These are phyloP conservation scores for Neovahlkampfia damariscottae DNA, from an alignment of 78 protist species.

Conservation along the genomic window DNA sequence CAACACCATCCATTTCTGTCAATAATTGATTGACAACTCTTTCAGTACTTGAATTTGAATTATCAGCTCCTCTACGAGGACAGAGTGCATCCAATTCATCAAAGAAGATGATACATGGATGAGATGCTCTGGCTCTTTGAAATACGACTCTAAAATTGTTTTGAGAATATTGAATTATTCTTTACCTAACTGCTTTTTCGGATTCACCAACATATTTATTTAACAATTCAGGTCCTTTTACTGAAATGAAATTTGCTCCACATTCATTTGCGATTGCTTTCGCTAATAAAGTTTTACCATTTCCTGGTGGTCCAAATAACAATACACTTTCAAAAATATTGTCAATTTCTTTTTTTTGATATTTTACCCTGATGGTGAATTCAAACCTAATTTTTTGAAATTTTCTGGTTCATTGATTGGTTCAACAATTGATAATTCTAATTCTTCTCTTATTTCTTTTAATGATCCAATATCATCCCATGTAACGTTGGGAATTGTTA, in stretches of 20 bases:
- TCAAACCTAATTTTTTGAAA: conserved; percentile 21
- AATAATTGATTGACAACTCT: conserved; percentile 91
- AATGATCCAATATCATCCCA: conserved; percentile 95
- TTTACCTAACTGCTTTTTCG: conserved; percentile 92
- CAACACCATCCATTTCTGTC: conserved; percentile 97
- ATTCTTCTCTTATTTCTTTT: conserved; percentile 58
- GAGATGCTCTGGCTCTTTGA: conserved; percentile 65
- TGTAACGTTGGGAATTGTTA: conserved; percentile 87
- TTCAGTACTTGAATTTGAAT: conserved; percentile 30
- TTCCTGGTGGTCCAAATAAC: conserved; percentile 98
- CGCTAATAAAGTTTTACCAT: conserved; percentile 97
- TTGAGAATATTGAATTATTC: no score
- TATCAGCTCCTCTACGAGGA: conserved; percentile 58
- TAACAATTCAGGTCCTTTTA: conserved; percentile 97
- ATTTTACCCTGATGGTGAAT: background rate
- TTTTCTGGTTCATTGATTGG: conserved; percentile 31
- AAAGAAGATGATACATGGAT: conserved; percentile 97
- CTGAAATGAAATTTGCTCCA: conserved; percentile 84
- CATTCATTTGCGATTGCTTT: conserved; percentile 86
- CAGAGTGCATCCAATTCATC: conserved; percentile 97
- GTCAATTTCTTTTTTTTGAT: no score
- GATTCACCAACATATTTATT: conserved; percentile 98
- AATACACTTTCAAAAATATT: no score
- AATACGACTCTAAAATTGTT: no score
- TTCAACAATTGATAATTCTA: conserved; percentile 15